These are phyloP conservation scores for Davidsoniella neocaledoniae DNA, from an alignment of 2,329 filamentous ascomycete species.

Conservation along the genomic window DNA sequence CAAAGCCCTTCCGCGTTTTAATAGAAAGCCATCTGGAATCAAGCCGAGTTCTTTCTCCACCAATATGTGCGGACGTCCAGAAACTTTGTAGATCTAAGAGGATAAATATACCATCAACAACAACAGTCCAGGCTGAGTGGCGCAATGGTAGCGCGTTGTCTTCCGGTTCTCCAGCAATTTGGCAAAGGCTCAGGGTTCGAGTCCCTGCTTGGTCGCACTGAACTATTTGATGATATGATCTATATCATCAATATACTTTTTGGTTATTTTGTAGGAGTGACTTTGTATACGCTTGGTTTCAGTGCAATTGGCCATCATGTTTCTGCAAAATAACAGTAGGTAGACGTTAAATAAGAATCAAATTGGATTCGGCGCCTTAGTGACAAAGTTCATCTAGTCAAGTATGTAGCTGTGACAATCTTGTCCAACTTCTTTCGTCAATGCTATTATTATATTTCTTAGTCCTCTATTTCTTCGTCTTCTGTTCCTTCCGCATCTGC, in stretches of 20 bases:
- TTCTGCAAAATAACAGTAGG: background rate
- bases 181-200: constrained; percentile 14
- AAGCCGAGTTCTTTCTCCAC: too few species aligned
- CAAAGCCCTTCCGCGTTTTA: too few species aligned
- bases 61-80: too few species aligned
- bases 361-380: too few species aligned
- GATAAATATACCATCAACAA: background rate
- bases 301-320: background rate
- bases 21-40: too few species aligned
- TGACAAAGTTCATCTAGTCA: too few species aligned
- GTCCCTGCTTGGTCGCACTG: background rate
- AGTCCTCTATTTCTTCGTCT: constrained; percentile 20
- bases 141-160: constrained; percentile 14
- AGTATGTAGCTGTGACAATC: background rate
- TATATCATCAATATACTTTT: background rate
- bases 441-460: background rate
- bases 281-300: background rate
- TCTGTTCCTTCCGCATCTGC: constrained; percentile 32
- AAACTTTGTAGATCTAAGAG: too few species aligned
- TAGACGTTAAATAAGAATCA: too few species aligned
- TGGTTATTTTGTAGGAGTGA: background rate
- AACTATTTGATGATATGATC: background rate
- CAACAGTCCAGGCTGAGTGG: constrained; percentile 8
- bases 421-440: background rate
- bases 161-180: constrained; percentile 11